phyloP scores from a whole-genome alignment of 2,329 filamentous ascomycete genomes.

The Ophiostoma himal-ulmi region DNA sequence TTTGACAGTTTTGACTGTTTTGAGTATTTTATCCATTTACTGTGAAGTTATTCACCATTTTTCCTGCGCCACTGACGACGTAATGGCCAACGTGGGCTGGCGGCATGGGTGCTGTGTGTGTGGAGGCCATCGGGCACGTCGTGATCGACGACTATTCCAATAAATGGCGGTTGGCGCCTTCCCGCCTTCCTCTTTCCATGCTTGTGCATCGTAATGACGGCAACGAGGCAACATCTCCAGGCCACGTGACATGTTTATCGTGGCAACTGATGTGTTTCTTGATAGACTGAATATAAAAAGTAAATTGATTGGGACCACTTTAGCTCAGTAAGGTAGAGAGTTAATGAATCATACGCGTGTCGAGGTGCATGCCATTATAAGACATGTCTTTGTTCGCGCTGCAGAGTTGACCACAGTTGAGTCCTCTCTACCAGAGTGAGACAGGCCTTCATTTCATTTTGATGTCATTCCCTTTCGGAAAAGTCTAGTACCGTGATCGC shows the following conservation, averaged over 20 bases:
- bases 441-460: no score
- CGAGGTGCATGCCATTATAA: not conserved
- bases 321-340: no score
- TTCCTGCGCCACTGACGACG: constrained; percentile 21
- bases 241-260: not conserved
- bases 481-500: no score
- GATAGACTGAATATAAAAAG: no score
- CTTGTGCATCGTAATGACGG: not conserved
- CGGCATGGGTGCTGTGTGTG: constrained; percentile 5
- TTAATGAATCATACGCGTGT: constrained; percentile 5
- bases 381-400: not conserved
- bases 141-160: not conserved
- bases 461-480: no score
- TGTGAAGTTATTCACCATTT: not conserved
- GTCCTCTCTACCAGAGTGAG: no score
- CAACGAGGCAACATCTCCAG: not conserved
- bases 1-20: no score
- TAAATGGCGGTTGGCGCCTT: not conserved
- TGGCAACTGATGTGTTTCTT: no score
- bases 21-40: no score
- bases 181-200: not conserved
- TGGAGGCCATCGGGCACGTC: not conserved
- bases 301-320: no score
- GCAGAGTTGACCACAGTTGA: not conserved
- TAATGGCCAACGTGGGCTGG: constrained; percentile 13